Evolutionary conservation across 2,329 filamentous ascomycete genomes (phyloP).

Genomic region (Aspergillus sclerotialis): DNA sequence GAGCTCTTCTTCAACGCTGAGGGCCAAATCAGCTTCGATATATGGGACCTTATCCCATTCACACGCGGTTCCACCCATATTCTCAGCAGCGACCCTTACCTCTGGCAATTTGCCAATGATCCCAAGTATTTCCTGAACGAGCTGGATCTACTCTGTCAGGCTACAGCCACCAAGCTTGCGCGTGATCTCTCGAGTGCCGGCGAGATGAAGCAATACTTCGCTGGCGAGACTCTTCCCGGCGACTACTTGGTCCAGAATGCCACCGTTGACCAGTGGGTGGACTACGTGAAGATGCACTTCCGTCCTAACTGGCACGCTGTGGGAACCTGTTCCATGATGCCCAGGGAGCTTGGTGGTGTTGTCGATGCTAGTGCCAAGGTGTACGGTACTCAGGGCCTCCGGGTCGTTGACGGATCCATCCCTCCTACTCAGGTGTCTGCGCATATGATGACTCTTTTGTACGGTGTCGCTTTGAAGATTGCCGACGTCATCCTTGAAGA

Average conservation of each 20-base stretch:
- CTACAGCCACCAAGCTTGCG: conserved; percentile 19
- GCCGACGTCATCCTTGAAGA: conserved; percentile 11
- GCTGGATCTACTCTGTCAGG: conserved; percentile 20
- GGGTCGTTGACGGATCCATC: conserved; percentile 32
- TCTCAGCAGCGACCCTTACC: conserved; percentile 18
- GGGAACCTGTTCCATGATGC: conserved; percentile 28
- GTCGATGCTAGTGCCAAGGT: conserved; percentile 22
- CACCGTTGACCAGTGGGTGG: conserved; percentile 14
- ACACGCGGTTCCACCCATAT: conserved; percentile 19
- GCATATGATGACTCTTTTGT: conserved; percentile 25
- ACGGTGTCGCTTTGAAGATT: conserved; percentile 22
- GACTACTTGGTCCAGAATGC: conserved; percentile 8
- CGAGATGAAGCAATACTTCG: conserved; percentile 13
- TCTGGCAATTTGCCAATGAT: conserved; percentile 14
- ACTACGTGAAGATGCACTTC: conserved; percentile 18
- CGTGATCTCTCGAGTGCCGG: conserved; percentile 14
- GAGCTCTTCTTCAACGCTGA: conserved; percentile 22
- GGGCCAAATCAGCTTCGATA: conserved; percentile 16
- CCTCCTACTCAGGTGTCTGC: conserved; percentile 26
- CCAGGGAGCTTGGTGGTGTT: conserved; percentile 23
- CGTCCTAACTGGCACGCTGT: conserved; percentile 23
- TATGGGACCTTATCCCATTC: conserved; percentile 25
- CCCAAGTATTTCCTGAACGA: conserved; percentile 22
- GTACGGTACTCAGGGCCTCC: conserved; percentile 24
- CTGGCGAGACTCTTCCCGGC: conserved; percentile 12